Evolutionary conservation across 352 stramenopile species (phyloP), one percentile per base, ranked within the genome.

Genomic region (Phytophthora hibernalis): DNA sequence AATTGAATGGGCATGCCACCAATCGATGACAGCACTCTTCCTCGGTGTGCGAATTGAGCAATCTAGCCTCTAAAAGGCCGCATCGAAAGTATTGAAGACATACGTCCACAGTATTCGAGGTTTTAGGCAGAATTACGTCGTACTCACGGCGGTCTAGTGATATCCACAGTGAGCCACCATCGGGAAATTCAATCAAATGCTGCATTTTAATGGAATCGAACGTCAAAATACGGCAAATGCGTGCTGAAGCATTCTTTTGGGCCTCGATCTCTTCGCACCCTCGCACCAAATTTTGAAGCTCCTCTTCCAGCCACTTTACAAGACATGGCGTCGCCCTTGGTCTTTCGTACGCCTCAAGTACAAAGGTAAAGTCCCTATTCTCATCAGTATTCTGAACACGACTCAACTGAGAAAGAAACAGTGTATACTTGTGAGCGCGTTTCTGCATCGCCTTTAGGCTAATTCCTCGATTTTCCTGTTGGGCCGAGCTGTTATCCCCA

Each of bases 1-100:
- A 95, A 3, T 61, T 70, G 0, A 93, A 59, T n/a, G 85, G 87
- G 56, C 87, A 95, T 11, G 69, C 18, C 0, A 92, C 54, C 8
- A 90, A 70, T 1, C 84, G 83, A 10, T 88, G 72, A 12, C 50
- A 52, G 26, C 87, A 95, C 2, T 80, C 63, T 1, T 68, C 31
- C 18, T 57, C 28, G 8, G 79, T 66, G 38, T 95, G 87, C 2
- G 18, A 4, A 7, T 10, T 28, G 2, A 62, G 21, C 5, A 9
- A 16, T 18, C 54, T 51, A 3, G 51, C 42, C 13, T 54, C 22
- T 13, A 72, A 18, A 53, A 68, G 20, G 0, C 62, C 68, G 43
- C 68, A 75, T 11, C 33, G 54, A 51, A 68, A 71, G 8, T 61
- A 42, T 26, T 65, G 30, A 31, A 52, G 9, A 13, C 11, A 18